Evolutionary conservation across 129 eudicot genomes (phyloP).

Genomic region (Saussurea involucrata): DNA sequence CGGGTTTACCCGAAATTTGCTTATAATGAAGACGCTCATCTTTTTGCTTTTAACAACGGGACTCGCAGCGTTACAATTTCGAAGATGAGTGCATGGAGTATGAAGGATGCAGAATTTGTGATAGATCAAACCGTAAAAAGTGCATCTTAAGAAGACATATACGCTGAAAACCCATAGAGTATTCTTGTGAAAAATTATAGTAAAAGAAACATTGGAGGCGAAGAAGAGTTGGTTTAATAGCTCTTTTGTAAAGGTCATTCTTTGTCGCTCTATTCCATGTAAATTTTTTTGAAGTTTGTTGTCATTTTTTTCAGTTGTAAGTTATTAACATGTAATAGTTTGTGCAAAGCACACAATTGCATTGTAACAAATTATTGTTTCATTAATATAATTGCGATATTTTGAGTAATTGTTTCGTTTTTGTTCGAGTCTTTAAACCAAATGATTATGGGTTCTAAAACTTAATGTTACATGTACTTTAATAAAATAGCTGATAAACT

Average conservation of each 20-base stretch:
- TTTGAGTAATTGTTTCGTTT: background rate
- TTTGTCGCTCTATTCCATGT: conserved; percentile 32
- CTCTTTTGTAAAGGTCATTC: conserved; percentile 32
- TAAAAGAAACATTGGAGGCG: conserved; percentile 22
- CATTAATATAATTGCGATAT: conserved; percentile 16
- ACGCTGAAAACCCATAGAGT: background rate
- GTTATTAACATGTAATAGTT: conserved; percentile 18
- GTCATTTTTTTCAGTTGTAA: conserved; percentile 15
- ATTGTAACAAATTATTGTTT: conserved; percentile 38
- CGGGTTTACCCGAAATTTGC: conserved; percentile 43
- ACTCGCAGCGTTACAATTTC: conserved; percentile 36
- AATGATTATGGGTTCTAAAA: background rate
- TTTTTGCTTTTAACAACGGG: conserved; percentile 52
- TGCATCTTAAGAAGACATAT: background rate
- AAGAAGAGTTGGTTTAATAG: conserved; percentile 18
- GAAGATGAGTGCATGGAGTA: conserved; percentile 60
- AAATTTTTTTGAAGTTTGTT: conserved; percentile 20
- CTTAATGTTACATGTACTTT: background rate
- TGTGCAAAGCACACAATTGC: conserved; percentile 35
- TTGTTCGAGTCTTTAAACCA: background rate
- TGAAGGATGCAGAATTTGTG: conserved; percentile 53
- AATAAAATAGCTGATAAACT: no score
- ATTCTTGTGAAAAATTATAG: background rate
- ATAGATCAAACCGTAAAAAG: conserved; percentile 20
- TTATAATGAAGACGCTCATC: conserved; percentile 31